Evolutionary conservation across 1,284 basidiomycete genomes (phyloP).

Genomic region (Ganoderma multipileum): DNA sequence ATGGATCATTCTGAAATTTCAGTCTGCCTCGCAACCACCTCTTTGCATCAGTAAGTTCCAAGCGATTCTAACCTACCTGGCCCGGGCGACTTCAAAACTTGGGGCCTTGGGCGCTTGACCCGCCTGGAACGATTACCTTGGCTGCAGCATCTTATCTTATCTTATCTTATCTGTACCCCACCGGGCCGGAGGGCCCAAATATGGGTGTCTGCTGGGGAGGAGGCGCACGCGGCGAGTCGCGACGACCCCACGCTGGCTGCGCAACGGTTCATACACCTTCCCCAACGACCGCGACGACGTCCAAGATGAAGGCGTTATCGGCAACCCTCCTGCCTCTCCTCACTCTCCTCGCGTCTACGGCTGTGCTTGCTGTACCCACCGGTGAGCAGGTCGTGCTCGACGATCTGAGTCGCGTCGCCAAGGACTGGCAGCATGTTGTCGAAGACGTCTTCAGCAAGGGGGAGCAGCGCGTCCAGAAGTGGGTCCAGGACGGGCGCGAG

Average conservation of each 20-base stretch:
- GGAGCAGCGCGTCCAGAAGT: slow-evolving; percentile 24
- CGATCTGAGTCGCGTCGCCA: slow-evolving; percentile 15
- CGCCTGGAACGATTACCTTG: too few relatives aligned
- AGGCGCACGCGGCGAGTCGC: not conserved
- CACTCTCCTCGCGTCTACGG: slow-evolving; percentile 21
- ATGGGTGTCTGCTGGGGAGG: not conserved
- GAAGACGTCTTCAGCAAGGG: slow-evolving; percentile 24
- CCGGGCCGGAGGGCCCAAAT: not conserved
- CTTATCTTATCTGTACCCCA: too few relatives aligned
- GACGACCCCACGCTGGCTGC: not conserved
- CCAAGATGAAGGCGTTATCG: slow-evolving; percentile 27
- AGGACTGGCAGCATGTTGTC: slow-evolving; percentile 25
- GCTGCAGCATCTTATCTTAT: too few relatives aligned
- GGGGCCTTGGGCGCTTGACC: too few relatives aligned
- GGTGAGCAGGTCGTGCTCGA: slow-evolving; percentile 29
- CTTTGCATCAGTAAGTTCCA: too few relatives aligned
- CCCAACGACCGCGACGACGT: slow-evolving; percentile 16
- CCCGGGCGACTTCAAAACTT: too few relatives aligned
- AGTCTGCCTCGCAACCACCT: too few relatives aligned
- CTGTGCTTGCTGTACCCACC: slow-evolving; percentile 26
- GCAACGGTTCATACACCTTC: not conserved
- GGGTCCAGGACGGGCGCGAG: slow-evolving; percentile 26
- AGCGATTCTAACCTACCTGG: too few relatives aligned
- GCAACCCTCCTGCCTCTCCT: slow-evolving; percentile 21
- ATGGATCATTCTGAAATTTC: too few relatives aligned